Evolutionary conservation across 2,329 filamentous ascomycete genomes (phyloP).

Genomic region (Aspergillus sergii): DNA sequence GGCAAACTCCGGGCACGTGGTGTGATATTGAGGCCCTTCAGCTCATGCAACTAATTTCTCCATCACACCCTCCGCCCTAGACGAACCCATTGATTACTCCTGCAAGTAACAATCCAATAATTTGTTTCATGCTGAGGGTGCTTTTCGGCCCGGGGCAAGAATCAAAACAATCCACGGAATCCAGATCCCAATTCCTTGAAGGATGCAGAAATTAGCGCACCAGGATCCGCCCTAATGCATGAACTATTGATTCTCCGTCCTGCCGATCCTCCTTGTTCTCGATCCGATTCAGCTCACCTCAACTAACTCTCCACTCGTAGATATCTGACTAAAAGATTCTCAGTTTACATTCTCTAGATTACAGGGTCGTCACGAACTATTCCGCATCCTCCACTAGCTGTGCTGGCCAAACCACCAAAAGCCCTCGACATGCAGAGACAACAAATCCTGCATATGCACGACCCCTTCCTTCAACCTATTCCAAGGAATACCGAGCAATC

Average conservation of each 20-base stretch:
- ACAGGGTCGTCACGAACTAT: neutral
- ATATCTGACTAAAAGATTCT: neutral
- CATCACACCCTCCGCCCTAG: neutral
- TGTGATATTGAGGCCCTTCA: neutral
- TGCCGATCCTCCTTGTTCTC: constrained; percentile 9
- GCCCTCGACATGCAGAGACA: neutral
- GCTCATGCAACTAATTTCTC: neutral
- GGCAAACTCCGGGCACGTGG: neutral
- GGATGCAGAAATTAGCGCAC: constrained; percentile 1
- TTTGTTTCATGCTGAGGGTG: neutral
- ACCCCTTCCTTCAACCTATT: neutral
- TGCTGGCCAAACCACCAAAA: neutral
- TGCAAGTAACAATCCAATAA: neutral
- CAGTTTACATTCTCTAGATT: neutral
- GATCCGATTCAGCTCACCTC: neutral
- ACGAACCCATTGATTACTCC: neutral
- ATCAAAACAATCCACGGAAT: too few relatives aligned
- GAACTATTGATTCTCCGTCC: constrained; percentile 11
- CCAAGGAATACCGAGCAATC: neutral
- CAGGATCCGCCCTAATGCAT: constrained; percentile 8
- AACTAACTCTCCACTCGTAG: neutral
- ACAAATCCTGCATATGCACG: constrained; percentile 9
- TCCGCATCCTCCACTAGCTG: neutral
- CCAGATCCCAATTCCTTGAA: neutral
- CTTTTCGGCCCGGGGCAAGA: neutral